A percentile compares a stretch with the other conserved stretches of the same genome.
These are phyloP conservation scores for Auricularia heimuer DNA, from an alignment of 768 basidiomycete species.

Conservation along the genomic window DNA sequence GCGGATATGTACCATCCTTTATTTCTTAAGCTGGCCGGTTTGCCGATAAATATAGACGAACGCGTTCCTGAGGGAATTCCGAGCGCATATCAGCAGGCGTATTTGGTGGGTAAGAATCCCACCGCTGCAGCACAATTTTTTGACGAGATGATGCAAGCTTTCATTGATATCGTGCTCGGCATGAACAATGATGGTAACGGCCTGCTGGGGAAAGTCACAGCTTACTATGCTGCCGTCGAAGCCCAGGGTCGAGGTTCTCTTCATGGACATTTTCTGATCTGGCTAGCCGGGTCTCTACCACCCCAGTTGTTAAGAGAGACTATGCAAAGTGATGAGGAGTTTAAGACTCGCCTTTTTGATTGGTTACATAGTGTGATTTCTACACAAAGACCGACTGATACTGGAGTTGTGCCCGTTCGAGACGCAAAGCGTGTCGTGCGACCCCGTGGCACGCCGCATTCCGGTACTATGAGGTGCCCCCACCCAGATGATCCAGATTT, in stretches of 20 bases:
- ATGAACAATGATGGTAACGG: background rate
- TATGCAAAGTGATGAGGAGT: background rate
- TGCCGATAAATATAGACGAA: background rate
- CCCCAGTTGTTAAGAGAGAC: conserved; percentile 4
- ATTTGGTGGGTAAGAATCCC: background rate
- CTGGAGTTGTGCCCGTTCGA: background rate
- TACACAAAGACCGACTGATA: background rate
- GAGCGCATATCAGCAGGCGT: background rate
- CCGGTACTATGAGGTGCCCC: background rate
- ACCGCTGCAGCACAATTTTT: background rate
- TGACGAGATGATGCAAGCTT: background rate
- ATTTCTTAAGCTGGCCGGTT: background rate
- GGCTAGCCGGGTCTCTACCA: conserved; percentile 3
- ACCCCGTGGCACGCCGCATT: background rate
- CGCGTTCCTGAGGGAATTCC: background rate
- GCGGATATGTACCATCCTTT: background rate
- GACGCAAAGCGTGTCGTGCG: background rate
- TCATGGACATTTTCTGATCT: conserved; percentile 3
- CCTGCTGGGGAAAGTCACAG: background rate
- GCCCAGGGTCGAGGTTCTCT: conserved; percentile 4
- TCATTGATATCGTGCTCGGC: background rate
- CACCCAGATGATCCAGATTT: background rate
- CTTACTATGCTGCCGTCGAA: conserved; percentile 5
- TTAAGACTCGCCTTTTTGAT: background rate
- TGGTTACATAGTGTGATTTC: background rate